These are phyloP conservation scores for Pseudotsuga menziesii DNA, from an alignment of 75 land plant genomes.

Conservation along the genomic window DNA sequence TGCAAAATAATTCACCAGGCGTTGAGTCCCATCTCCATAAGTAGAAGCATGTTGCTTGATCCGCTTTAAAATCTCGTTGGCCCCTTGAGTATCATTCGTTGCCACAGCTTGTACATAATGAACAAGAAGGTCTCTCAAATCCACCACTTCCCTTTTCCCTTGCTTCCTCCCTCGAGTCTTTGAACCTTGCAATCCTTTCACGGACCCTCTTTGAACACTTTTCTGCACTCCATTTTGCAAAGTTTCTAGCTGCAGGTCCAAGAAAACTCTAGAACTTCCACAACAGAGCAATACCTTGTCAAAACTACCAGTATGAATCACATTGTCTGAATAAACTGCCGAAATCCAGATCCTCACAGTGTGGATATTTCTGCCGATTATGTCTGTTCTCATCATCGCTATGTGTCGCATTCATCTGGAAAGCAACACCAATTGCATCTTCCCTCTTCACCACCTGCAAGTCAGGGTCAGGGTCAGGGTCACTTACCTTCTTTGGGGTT, in stretches of 20 bases:
- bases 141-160: constrained; percentile 31
- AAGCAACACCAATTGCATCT: background rate
- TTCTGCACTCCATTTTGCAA: constrained; percentile 18
- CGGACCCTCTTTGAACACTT: constrained; percentile 8
- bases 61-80: too few relatives aligned
- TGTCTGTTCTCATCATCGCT: background rate
- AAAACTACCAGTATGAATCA: constrained; percentile 34
- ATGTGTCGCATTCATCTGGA: background rate
- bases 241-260: constrained; percentile 2
- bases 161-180: constrained; percentile 31
- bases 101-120: too few relatives aligned
- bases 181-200: constrained; percentile 12
- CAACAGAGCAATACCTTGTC: constrained; percentile 34
- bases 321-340: constrained; percentile 22
- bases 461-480: too few relatives aligned
- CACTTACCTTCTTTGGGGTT: constrained; percentile 3
- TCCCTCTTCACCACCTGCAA: constrained; percentile 24
- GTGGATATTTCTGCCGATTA: constrained; percentile 20
- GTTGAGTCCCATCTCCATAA: too few relatives aligned
- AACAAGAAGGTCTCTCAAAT: constrained; percentile 43
- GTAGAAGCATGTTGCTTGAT: too few relatives aligned
- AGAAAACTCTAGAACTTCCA: constrained; percentile 2
- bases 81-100: too few relatives aligned
- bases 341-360: constrained; percentile 27
- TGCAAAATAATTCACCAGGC: too few relatives aligned